Percentiles rank a stretch among this genome's conserved stretches.
These are phyloP conservation scores for Termitomyces sp. DNA, from an alignment of 768 basidiomycete species.

Conservation along the genomic window DNA sequence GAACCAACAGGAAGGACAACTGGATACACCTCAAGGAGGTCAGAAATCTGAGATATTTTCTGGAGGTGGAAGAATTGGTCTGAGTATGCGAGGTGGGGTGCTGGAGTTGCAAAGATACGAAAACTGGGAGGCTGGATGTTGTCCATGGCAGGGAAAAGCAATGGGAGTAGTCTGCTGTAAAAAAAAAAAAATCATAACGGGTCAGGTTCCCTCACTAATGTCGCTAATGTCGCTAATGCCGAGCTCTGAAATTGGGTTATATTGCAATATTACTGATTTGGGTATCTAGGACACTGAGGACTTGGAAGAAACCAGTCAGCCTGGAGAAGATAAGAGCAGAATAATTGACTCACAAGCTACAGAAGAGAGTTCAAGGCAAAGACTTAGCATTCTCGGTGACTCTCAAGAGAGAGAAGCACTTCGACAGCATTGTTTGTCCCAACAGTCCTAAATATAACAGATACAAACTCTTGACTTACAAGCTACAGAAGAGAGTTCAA, in stretches of 20 bases:
- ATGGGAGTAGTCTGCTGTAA: too few relatives aligned
- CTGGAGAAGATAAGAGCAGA: background rate
- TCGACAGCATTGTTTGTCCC: background rate
- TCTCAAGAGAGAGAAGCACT: background rate
- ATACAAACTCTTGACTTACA: background rate
- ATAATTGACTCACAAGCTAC: background rate
- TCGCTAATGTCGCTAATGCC: too few relatives aligned
- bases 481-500: too few relatives aligned
- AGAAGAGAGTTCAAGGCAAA: background rate
- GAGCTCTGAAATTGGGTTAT: background rate
- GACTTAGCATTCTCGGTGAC: background rate
- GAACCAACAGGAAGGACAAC: background rate
- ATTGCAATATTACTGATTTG: background rate
- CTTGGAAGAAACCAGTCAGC: background rate
- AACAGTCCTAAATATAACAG: background rate
- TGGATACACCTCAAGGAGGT: background rate
- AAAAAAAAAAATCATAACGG: too few relatives aligned
- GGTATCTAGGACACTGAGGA: background rate
- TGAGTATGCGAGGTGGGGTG: conserved; percentile 1
- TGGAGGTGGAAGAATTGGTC: background rate
- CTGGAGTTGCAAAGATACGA: background rate
- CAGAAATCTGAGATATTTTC: background rate
- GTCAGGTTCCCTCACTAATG: too few relatives aligned
- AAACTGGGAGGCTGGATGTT: background rate
- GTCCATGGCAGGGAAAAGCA: background rate